phyloP scores from a whole-genome alignment of 2,329 filamentous ascomycete species.

The Cercospora beticola region DNA sequence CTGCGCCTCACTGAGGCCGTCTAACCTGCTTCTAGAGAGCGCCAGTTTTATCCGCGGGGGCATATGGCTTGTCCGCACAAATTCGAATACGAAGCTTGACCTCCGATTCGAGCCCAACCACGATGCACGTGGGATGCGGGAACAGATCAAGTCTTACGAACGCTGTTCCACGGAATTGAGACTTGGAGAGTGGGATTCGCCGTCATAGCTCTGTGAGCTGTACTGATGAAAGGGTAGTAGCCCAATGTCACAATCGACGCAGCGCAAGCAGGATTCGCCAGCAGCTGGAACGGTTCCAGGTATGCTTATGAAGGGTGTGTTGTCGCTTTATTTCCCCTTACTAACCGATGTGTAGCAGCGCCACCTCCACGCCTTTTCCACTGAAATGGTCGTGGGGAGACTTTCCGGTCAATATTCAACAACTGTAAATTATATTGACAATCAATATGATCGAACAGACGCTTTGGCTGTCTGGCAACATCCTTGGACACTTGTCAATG shows the following conservation, averaged over 20 bases:
- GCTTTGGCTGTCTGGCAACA: background rate
- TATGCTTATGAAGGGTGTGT: background rate
- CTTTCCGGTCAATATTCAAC: background rate
- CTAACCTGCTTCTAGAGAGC: constrained; percentile 6
- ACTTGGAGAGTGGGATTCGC: constrained; percentile 16
- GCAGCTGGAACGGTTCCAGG: background rate
- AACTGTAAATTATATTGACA: background rate
- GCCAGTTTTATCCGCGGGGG: background rate
- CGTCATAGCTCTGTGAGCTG: background rate
- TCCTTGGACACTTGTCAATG: background rate
- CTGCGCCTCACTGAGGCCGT: background rate
- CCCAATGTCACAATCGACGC: background rate
- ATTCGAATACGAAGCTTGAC: background rate
- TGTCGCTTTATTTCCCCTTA: background rate
- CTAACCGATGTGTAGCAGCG: background rate
- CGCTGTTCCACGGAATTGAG: constrained; percentile 14
- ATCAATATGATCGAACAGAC: background rate
- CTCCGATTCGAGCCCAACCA: background rate
- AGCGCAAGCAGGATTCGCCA: background rate
- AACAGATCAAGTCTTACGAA: constrained; percentile 9
- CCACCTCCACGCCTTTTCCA: background rate
- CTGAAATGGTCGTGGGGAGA: background rate
- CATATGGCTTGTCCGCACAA: background rate
- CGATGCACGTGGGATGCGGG: background rate
- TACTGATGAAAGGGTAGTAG: background rate